These are phyloP conservation scores for Penicillium parvum DNA, from an alignment of 495 filamentous ascomycete genomes.

Conservation along the genomic window DNA sequence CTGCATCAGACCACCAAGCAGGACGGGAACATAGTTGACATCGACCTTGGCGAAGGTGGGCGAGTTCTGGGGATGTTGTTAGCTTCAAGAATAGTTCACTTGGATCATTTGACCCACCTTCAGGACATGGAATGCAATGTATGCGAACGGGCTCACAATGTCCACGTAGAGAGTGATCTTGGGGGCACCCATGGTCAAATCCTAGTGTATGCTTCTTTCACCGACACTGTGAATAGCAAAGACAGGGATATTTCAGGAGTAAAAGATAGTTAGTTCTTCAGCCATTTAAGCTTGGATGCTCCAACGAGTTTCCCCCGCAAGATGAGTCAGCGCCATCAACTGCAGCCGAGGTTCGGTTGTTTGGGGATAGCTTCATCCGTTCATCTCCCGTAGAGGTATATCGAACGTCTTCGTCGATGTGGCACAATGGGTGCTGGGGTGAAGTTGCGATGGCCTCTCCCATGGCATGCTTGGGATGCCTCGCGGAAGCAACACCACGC, in stretches of 20 bases:
- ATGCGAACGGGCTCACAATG: constrained; percentile 67
- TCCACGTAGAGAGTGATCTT: constrained; percentile 66
- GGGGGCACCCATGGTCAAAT: constrained; percentile 40
- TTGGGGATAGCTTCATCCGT: background rate
- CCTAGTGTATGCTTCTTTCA: background rate
- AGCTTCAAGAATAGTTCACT: no score
- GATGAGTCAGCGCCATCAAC: constrained; percentile 14
- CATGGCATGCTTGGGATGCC: no score
- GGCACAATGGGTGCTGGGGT: no score
- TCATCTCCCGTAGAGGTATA: background rate
- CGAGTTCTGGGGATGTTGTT: constrained; percentile 46
- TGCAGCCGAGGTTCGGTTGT: constrained; percentile 7
- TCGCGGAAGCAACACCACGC: no score
- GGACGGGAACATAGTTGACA: constrained; percentile 61
- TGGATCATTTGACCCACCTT: no score
- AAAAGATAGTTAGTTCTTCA: background rate
- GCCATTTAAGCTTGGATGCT: no score
- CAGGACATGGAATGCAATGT: constrained; percentile 61
- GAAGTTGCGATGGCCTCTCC: no score
- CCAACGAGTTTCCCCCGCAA: constrained; percentile 1
- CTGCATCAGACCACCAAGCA: constrained; percentile 67
- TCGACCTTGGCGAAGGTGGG: constrained; percentile 55
- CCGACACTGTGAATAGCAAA: background rate
- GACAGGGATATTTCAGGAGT: background rate
- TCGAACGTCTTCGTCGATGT: no score